These are phyloP conservation scores for Inonotus obliquus DNA, from an alignment of 1,284 basidiomycete species.

Conservation along the genomic window DNA sequence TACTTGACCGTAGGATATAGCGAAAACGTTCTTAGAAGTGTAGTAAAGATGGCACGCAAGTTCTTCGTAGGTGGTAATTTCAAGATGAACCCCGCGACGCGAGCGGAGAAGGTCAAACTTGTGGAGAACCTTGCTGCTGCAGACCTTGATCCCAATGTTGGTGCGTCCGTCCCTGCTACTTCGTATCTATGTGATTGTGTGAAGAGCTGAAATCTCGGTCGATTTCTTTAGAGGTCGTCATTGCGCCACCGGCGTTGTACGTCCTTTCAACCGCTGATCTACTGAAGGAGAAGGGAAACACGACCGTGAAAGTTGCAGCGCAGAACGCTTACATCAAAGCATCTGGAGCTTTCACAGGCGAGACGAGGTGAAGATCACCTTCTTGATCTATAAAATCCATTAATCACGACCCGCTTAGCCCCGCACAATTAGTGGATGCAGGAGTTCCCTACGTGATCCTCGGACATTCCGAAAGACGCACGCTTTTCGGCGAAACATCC, in stretches of 20 bases:
- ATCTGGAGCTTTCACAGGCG: conserved; percentile 93
- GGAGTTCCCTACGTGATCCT: conserved; percentile 91
- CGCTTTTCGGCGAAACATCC: conserved; percentile 87
- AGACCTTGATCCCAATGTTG: conserved; percentile 67
- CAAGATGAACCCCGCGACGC: conserved; percentile 86
- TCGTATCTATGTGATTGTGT: too few species aligned
- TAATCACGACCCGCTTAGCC: conserved; percentile 36
- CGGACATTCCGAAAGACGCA: conserved; percentile 95
- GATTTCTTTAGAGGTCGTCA: conserved; percentile 86
- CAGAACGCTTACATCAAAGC: conserved; percentile 90
- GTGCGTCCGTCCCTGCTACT: conserved; percentile 48
- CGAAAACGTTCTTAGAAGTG: too few species aligned
- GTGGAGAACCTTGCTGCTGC: conserved; percentile 71
- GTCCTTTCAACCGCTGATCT: conserved; percentile 62
- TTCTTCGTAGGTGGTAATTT: conserved; percentile 95
- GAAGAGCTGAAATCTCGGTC: too few species aligned
- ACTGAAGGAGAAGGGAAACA: conserved; percentile 46
- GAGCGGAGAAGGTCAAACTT: conserved; percentile 60
- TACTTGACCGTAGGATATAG: not conserved
- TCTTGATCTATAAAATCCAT: not conserved
- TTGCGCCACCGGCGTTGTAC: conserved; percentile 89
- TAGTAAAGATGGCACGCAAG: conserved; percentile 43
- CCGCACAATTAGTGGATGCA: conserved; percentile 81
- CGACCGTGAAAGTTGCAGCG: conserved; percentile 75
- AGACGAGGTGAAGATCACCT: conserved; percentile 63